These are phyloP conservation scores for Cryphonectria naterciae DNA, from an alignment of 2,329 filamentous ascomycete species.

Conservation along the genomic window DNA sequence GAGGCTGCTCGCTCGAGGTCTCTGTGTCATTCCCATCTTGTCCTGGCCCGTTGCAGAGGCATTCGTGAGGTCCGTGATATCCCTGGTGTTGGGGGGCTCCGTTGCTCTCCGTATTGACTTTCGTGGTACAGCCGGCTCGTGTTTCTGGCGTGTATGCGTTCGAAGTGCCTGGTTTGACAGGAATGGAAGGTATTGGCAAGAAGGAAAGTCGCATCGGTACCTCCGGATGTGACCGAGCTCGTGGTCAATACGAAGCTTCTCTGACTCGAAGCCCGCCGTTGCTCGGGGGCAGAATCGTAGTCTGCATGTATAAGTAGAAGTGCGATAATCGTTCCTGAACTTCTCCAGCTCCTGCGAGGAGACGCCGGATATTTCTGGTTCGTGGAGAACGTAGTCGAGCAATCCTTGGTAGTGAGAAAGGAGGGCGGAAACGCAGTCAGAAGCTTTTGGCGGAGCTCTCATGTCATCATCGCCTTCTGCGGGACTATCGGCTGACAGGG, in stretches of 20 bases:
- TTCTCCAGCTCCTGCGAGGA: slow-evolving; percentile 26
- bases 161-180: neutral
- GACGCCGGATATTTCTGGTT: slow-evolving; percentile 13
- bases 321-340: slow-evolving; percentile 28
- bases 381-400: slow-evolving; percentile 19
- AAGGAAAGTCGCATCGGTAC: slow-evolving; percentile 2
- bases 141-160: neutral
- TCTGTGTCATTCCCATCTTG: neutral
- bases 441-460: neutral
- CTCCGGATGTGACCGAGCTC: slow-evolving; percentile 27
- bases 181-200: neutral
- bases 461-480: neutral
- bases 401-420: slow-evolving; percentile 23
- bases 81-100: slow-evolving; percentile 40
- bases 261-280: slow-evolving; percentile 30
- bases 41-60: neutral
- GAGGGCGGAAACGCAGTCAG: slow-evolving; percentile 7
- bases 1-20: too few species aligned
- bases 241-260: slow-evolving; percentile 25
- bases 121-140: neutral
- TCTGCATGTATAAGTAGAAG: slow-evolving; percentile 29
- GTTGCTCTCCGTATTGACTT: neutral
- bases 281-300: slow-evolving; percentile 30
- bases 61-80: slow-evolving; percentile 42
- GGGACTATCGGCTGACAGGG: neutral